phyloP scores from a whole-genome alignment of 495 filamentous ascomycete species.

The Jackrogersella multiformis region DNA sequence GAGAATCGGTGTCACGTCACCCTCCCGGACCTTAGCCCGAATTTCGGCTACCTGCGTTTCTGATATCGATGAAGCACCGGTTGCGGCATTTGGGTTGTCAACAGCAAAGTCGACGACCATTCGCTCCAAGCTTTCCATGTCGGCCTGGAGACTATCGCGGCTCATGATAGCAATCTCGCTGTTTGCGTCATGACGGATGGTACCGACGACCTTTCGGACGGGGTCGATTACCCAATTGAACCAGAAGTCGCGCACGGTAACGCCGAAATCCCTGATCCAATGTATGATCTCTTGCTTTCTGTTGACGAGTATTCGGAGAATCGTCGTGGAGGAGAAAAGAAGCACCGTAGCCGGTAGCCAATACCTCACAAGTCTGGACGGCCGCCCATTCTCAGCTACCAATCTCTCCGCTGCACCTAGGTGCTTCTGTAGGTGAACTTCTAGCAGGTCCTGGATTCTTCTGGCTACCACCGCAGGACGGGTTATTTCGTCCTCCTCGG shows the following conservation, averaged over 20 bases:
- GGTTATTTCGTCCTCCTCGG: slow-evolving; percentile 47
- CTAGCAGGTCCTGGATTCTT: slow-evolving; percentile 73
- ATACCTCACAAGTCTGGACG: slow-evolving; percentile 79
- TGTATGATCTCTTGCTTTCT: slow-evolving; percentile 74
- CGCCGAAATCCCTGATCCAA: slow-evolving; percentile 79
- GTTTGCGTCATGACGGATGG: slow-evolving; percentile 88
- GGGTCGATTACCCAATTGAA: slow-evolving; percentile 94
- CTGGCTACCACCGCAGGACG: slow-evolving; percentile 69
- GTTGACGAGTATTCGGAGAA: slow-evolving; percentile 77
- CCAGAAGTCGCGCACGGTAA: slow-evolving; percentile 88
- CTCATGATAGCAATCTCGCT: slow-evolving; percentile 97
- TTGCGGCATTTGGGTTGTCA: slow-evolving; percentile 70
- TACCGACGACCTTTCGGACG: slow-evolving; percentile 80
- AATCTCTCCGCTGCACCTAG: slow-evolving; percentile 56
- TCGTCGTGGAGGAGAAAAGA: slow-evolving; percentile 80
- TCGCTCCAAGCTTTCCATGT: slow-evolving; percentile 88
- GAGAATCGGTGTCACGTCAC: slow-evolving; percentile 90
- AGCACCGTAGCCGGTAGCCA: slow-evolving; percentile 79
- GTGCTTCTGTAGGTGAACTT: slow-evolving; percentile 68
- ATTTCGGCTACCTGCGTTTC: slow-evolving; percentile 74
- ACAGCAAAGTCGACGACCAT: slow-evolving; percentile 97
- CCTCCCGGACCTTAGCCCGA: slow-evolving; percentile 80
- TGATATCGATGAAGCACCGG: slow-evolving; percentile 53
- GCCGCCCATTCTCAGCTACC: slow-evolving; percentile 72
- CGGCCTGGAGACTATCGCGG: slow-evolving; percentile 84